Percentiles rank a stretch among this genome's conserved stretches.
phyloP scores from a whole-genome alignment of 2,329 filamentous ascomycete species.

The Clonostachys chloroleuca region DNA sequence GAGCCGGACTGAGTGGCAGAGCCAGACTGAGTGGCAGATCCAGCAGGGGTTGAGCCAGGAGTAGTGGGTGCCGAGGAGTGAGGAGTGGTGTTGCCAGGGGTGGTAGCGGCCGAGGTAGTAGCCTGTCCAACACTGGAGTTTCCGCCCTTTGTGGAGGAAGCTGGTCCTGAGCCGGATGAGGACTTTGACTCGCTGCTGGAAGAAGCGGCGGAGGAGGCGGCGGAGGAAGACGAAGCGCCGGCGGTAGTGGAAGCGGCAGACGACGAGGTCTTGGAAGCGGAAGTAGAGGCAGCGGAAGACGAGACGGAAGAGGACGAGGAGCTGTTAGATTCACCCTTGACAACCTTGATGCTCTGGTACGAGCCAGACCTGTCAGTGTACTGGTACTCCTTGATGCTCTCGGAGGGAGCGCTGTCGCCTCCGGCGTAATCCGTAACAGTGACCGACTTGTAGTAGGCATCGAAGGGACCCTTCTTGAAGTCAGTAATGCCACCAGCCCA shows the following conservation, averaged over 20 bases:
- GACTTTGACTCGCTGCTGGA: no score
- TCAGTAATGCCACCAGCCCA: background rate
- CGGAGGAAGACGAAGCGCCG: no score
- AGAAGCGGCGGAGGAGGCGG: no score
- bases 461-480: background rate
- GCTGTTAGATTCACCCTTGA: constrained; percentile 9
- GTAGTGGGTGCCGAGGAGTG: background rate
- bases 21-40: background rate
- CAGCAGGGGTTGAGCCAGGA: constrained; percentile 1
- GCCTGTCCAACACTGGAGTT: no score
- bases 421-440: background rate
- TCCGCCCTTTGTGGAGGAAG: no score
- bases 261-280: no score
- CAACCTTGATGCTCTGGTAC: background rate
- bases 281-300: no score
- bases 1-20: background rate
- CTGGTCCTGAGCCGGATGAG: no score
- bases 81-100: constrained; percentile 13
- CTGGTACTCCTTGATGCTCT: background rate
- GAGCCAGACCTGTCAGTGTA: background rate
- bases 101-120: background rate
- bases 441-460: background rate
- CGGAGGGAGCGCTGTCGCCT: background rate
- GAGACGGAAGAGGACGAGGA: background rate
- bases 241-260: no score